Evolutionary conservation across 2,329 filamentous ascomycete genomes (phyloP).

Genomic region (Fusarium drepaniforme): DNA sequence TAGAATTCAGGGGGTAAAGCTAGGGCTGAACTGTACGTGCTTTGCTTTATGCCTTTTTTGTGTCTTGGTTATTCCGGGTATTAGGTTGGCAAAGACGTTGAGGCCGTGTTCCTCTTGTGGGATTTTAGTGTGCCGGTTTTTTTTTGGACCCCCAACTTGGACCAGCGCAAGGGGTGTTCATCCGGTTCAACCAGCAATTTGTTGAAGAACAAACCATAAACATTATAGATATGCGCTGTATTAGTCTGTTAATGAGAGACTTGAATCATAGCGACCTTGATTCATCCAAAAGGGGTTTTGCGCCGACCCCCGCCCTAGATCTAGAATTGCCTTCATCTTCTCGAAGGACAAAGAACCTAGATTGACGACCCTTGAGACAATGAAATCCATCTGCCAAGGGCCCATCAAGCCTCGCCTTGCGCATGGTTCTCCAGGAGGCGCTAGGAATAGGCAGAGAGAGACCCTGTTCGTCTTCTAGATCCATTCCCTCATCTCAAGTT

Average conservation of each 20-base stretch:
- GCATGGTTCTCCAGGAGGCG: slow-evolving; percentile 15
- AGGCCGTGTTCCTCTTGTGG: background rate
- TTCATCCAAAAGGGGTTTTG: background rate
- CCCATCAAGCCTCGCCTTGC: slow-evolving; percentile 16
- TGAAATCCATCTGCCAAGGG: slow-evolving; percentile 17
- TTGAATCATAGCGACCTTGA: background rate
- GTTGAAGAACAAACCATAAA: background rate
- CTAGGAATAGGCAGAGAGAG: slow-evolving; percentile 7
- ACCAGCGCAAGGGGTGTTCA: background rate
- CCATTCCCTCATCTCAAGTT: slow-evolving; percentile 2
- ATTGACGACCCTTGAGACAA: slow-evolving; percentile 29
- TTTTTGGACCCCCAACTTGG: slow-evolving; percentile 20
- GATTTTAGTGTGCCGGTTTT: slow-evolving; percentile 23
- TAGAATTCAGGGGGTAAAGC: background rate
- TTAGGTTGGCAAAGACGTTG: background rate
- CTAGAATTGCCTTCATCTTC: background rate
- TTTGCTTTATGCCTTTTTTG: background rate
- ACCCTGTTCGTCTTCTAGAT: background rate
- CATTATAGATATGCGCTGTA: background rate
- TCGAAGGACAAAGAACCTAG: slow-evolving; percentile 33
- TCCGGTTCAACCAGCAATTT: background rate
- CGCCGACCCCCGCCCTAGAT: slow-evolving; percentile 17
- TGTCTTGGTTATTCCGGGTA: background rate
- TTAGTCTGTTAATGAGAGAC: background rate
- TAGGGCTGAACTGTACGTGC: background rate